phyloP scores from a whole-genome alignment of 2,329 filamentous ascomycete genomes.

The Talaromyces sp. region DNA sequence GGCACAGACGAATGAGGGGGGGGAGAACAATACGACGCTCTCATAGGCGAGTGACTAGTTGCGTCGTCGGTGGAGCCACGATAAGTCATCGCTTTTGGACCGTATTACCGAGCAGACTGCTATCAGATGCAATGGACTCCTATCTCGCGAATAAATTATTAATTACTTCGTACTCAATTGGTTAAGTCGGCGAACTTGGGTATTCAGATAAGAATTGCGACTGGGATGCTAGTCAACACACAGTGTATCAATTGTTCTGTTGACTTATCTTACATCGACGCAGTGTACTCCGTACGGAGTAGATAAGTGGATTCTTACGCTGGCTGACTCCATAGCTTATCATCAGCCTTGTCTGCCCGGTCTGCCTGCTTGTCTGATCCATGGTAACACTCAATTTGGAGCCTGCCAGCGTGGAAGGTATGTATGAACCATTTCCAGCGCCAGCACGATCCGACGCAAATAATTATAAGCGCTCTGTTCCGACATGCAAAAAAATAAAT shows the following conservation, averaged over 20 bases:
- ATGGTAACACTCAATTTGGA: not conserved
- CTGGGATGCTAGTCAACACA: not conserved
- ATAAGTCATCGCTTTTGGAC: constrained; percentile 11
- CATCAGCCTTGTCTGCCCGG: not conserved
- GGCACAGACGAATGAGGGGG: constrained; percentile 4
- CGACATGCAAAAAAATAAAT: not conserved
- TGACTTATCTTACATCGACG: not conserved
- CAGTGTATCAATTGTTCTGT: not conserved
- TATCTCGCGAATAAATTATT: not conserved
- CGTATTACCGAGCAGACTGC: not conserved
- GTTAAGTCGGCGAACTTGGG: no score
- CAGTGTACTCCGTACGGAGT: not conserved
- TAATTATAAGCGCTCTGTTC: not conserved
- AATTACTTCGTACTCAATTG: no score
- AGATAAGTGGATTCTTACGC: not conserved
- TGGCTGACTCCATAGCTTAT: not conserved
- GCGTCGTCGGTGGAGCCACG: constrained; percentile 12
- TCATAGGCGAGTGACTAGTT: constrained; percentile 3
- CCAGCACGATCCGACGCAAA: not conserved
- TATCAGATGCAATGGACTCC: not conserved
- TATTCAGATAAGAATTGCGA: not conserved
- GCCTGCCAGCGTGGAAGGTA: not conserved
- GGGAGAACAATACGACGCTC: not conserved
- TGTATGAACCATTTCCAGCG: not conserved
- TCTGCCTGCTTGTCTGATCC: not conserved